phyloP scores from a whole-genome alignment of 352 stramenopile genomes.

The Bremia lactucae region DNA sequence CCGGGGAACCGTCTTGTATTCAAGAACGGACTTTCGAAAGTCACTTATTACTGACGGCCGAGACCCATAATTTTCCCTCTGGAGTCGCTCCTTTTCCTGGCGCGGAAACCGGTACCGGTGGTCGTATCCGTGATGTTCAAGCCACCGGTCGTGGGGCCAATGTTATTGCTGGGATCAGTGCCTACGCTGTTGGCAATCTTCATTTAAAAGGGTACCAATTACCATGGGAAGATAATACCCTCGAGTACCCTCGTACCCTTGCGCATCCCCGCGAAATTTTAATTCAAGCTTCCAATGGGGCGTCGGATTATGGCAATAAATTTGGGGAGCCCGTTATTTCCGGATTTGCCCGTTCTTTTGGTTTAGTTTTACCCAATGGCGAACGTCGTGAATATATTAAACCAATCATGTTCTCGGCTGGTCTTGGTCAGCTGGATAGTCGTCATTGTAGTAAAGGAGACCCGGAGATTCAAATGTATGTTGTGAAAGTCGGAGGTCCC shows the following conservation, averaged over 20 bases:
- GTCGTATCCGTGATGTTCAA: conserved; percentile 97
- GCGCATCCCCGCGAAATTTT: conserved; percentile 91
- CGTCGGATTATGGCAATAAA: conserved; percentile 99
- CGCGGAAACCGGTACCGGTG: conserved; percentile 95
- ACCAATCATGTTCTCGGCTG: conserved; percentile 99
- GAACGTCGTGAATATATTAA: conserved; percentile 99
- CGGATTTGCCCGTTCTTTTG: conserved; percentile 96
- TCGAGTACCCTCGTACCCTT: conserved; percentile 87
- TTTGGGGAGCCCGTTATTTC: conserved; percentile 99
- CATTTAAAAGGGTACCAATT: conserved; percentile 93
- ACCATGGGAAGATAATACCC: conserved; percentile 92
- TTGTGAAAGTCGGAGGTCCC: conserved; percentile 97
- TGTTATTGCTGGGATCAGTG: conserved; percentile 87
- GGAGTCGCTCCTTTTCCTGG: conserved; percentile 92
- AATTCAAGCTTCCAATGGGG: conserved; percentile 95
- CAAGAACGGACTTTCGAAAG: conserved; percentile 68
- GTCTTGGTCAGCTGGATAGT: conserved; percentile 92
- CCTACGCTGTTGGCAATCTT: conserved; percentile 91
- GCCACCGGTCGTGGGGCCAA: conserved; percentile 95
- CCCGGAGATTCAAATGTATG: conserved; percentile 91
- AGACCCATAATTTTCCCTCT: conserved; percentile 99
- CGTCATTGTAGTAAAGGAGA: conserved; percentile 91
- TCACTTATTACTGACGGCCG: conserved; percentile 95
- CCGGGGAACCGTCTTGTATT: conserved; percentile 57
- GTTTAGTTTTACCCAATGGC: conserved; percentile 90